A percentile compares a stretch with the other conserved stretches of the same genome.
Conservation (phyloP, 176 grass and related monocot genomes). For the Ampelocalamus luodianensis region DNA sequence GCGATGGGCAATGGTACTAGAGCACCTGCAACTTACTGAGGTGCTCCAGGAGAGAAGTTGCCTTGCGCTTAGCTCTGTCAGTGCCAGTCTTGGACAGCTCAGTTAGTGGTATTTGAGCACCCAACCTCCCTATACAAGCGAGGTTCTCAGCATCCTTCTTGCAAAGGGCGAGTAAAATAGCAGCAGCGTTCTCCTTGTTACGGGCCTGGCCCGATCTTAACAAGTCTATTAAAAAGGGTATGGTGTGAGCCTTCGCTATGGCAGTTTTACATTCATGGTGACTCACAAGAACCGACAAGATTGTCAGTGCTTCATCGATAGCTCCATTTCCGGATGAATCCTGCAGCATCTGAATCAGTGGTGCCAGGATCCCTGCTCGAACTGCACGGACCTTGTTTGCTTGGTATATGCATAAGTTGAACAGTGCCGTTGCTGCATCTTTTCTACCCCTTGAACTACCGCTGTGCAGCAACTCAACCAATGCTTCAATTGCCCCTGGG, state of each 20-base stretch:
- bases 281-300: constrained; percentile 87
- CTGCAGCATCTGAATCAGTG: constrained; percentile 83
- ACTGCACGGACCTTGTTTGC: constrained; percentile 90
- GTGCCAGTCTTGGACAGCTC: constrained; percentile 87
- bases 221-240: constrained; percentile 85
- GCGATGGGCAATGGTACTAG: constrained; percentile 43
- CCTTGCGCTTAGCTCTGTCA: constrained; percentile 94
- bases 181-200: constrained; percentile 91
- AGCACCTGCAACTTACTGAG: constrained; percentile 89
- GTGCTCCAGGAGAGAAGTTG: constrained; percentile 87
- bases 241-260: constrained; percentile 78
- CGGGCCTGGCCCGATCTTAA: constrained; percentile 78
- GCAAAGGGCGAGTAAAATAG: constrained; percentile 92
- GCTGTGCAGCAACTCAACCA: constrained; percentile 77
- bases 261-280: constrained; percentile 90
- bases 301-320: constrained; percentile 81
- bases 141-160: constrained; percentile 94
- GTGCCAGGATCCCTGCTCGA: constrained; percentile 73
- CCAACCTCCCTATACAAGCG: constrained; percentile 80
- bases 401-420: constrained; percentile 96
- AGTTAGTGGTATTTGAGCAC: constrained; percentile 84
- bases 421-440: constrained; percentile 92
- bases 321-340: constrained; percentile 73
- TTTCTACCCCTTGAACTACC: constrained; percentile 84
- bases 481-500: constrained; percentile 76